Evolutionary conservation across 805 yeast genomes (phyloP), one percentile per base, ranked within the genome.

Genomic region (Debaryomyces prosopidis): DNA sequence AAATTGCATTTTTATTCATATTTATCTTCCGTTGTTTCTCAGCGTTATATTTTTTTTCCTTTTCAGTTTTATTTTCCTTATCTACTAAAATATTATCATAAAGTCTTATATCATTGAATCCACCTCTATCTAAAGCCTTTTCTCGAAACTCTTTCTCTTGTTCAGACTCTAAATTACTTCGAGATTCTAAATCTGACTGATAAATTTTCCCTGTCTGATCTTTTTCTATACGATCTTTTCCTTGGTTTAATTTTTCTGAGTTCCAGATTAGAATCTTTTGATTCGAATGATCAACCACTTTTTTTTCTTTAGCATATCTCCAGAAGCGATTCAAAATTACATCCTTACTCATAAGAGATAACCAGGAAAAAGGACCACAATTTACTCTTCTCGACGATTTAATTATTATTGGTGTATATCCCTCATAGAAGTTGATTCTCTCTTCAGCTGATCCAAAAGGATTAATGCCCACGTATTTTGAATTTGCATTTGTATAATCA

Each of bases 321-420:
- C 53, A 51, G 27, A 37, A 26, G 5, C 23, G 37, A 9, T 14
- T 20, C 37, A 59, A 40, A 1, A 51, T 62, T 3, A 63, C 65
- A 59, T 82, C 87, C 49, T 71, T 78, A 44, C 71, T 69, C 43
- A 80, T 59, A 19, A 76, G 45, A 0, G 84, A 60, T 3, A 75
- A 51, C 75, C 81, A 75, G 1, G 82, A 59, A 30, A 79, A 66
- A 0, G 85, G 81, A 1, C 85, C 86, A 58, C 71, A 75, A 51
- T 73, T 72, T 47, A 69, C 68, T 27, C 74, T 59, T 36, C 79
- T 59, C 11, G 55, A 43, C 3, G 67, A 71, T 20, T 66, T 67
- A 14, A 69, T 48, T 42, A 71, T 60, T 44, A 78, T 65, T 0
- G 85, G 75, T 3, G 70, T 50, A 50, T 68, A 68, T 1, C 76